Base-by-base conservation (phyloP, 257 asterid species). In the Forsythia suspensa region DNA sequence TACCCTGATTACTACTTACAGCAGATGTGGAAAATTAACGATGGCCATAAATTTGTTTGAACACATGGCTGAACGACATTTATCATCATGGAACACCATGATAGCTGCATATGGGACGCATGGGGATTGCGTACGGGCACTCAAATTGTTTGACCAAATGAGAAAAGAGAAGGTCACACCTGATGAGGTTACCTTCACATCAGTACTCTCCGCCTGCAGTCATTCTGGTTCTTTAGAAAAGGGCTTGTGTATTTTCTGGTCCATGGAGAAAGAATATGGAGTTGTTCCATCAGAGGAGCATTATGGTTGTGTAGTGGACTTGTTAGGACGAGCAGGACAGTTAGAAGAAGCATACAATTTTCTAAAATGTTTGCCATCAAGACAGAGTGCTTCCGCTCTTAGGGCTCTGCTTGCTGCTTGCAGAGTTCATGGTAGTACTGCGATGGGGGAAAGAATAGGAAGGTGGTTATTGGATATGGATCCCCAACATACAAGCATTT, bases 201-300 rank as follows among this genome's bases (percentile, higher is more conserved):
- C 92, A n/a, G 11, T 91, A 13, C 89, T 91, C 70, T 87, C 92
- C 0, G 89, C 92, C 16, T 91, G 96, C 80, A 91, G 96, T 88
- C 93, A 91, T 70, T 67, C 84, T 6, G 96, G 96, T 37, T 51
- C 73, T 0, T 38, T 89, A 52, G 74, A 81, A 6, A 88, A 87
- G 80, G 96, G 96, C 15, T 51, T 91, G 11, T 12, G 16, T 7
- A 77, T 77, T 34, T 87, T 87, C 82, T 71, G 36, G 65, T 83
- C 91, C 29, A 87, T 89, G 93, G 86, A 73, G 77, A 87, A 81
- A 36, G 88, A 87, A 21, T 70, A 87, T 8, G 80, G 84, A 12
- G 69, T 89, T 15, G 46, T 39, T 71, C 93, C 96, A 42, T 75
- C 87, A 2, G 89, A 84, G 29, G 93, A 91, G 82, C 96, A 91